Evolutionary conservation across 176 grass and related monocot genomes (phyloP).

Genomic region (Cymbopogon citratus): DNA sequence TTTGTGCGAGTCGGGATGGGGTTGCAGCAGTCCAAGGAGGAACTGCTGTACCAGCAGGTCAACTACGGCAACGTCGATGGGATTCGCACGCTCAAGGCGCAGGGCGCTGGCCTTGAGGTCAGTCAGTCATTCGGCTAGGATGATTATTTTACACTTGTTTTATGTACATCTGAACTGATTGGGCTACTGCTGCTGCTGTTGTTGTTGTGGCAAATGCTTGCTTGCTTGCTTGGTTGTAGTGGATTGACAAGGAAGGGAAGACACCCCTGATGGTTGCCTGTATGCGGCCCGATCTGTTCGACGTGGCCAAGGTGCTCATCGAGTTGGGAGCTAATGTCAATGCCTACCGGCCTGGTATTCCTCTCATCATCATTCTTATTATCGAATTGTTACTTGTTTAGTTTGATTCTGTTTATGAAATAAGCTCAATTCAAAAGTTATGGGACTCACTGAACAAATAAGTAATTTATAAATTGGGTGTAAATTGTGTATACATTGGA

Average conservation of each 20-base stretch:
- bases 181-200: background rate
- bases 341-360: slow-evolving; percentile 69
- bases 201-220: background rate
- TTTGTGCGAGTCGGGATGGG: slow-evolving; percentile 65
- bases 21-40: slow-evolving; percentile 82
- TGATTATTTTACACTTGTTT: background rate
- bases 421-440: background rate
- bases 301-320: slow-evolving; percentile 59
- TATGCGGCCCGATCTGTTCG: slow-evolving; percentile 64
- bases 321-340: slow-evolving; percentile 88
- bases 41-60: slow-evolving; percentile 90
- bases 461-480: background rate
- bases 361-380: background rate
- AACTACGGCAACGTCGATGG: slow-evolving; percentile 76
- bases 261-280: slow-evolving; percentile 77
- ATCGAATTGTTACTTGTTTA: background rate
- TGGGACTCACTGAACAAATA: background rate
- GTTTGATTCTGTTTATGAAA: background rate
- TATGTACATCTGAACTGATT: background rate
- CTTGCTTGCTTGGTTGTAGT: slow-evolving; percentile 50
- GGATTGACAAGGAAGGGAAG: slow-evolving; percentile 96
- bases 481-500: background rate
- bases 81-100: slow-evolving; percentile 51
- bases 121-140: background rate
- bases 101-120: slow-evolving; percentile 76